Conservation (phyloP, 768 basidiomycete genomes). For the Auricularia sp. region DNA sequence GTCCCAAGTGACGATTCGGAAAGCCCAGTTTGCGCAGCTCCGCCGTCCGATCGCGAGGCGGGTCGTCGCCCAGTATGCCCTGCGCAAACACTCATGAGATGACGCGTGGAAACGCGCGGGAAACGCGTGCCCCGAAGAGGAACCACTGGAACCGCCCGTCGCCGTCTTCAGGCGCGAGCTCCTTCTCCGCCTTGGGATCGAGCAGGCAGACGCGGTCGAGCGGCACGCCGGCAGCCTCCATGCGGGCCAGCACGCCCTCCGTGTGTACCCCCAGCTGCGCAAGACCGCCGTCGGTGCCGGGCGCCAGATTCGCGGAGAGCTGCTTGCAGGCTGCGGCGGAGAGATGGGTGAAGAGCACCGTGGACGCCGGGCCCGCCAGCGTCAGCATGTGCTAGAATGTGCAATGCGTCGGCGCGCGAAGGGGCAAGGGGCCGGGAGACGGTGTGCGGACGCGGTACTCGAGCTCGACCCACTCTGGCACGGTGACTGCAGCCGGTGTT, state of each 20-base stretch:
- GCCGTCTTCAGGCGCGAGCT: conserved; percentile 66
- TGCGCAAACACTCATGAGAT: conserved; percentile 12
- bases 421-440: neutral
- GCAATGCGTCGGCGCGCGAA: conserved; percentile 6
- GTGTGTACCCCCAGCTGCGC: conserved; percentile 39
- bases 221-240: conserved; percentile 31
- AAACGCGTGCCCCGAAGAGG: conserved; percentile 61
- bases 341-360: conserved; percentile 78
- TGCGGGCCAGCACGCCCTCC: conserved; percentile 47
- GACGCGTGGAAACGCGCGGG: neutral
- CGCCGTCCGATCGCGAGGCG: conserved; percentile 84
- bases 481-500: conserved; percentile 31
- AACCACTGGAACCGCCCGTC: conserved; percentile 74
- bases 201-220: conserved; percentile 73
- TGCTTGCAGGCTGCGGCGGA: conserved; percentile 65
- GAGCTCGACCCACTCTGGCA: conserved; percentile 85
- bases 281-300: conserved; percentile 13
- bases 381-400: conserved; percentile 66
- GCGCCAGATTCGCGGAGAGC: conserved; percentile 18
- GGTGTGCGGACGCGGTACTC: conserved; percentile 64
- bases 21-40: conserved; percentile 84
- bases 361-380: conserved; percentile 53
- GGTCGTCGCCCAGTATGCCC: conserved; percentile 79
- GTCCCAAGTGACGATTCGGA: conserved; percentile 73
- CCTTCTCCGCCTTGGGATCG: conserved; percentile 76